Base-by-base conservation (phyloP, 441 rosid species). In the Croton setiger region DNA sequence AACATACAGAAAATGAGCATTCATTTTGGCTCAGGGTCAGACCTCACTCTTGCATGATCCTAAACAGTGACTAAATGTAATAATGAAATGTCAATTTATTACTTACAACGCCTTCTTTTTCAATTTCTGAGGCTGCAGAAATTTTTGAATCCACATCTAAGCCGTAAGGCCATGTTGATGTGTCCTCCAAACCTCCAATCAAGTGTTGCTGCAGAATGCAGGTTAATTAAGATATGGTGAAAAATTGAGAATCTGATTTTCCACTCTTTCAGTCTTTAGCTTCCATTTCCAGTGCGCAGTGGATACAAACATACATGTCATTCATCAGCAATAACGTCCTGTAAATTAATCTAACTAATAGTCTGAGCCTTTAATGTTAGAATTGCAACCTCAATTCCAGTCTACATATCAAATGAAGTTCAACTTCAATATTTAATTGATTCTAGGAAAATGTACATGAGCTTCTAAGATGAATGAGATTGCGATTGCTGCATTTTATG, bases 251-350 rank as follows among this genome's bases (percentile, higher is more conserved):
- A 79, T 39, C 80, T 90, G 0, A 57, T 92, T 68, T 88, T 89
- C 77, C 95, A 92, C 56, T 83, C 90, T 75, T 93, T 88, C 82
- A 87, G 85, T 78, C 77, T 86, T 18, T 90, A 87, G 67, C 13
- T 58, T 27, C 36, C 15, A 17, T 7, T 45, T 31, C 7, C 21
- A 3, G 17, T 36, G 27, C 37, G 44, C 9, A n/a, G 14, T 5
- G 41, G 17, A 20, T 9, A 17, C 0, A 6, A 31, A 17, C n/a
- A 15, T 39, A 7, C 43, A 47, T 14, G 51, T 47, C 51, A 3
- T 8, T 39, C 5, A 0, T 39, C 10, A 39, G 43, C 43, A 39
- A 39, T 39, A 37, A 37, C 8, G 1, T 37, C 41, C 8, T 0
- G 3, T 37, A 37, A 37, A 37, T 37, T 4, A 39, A 39, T 39